These are phyloP conservation scores for Monilinia fructicola DNA, from an alignment of 2,329 filamentous ascomycete genomes.

Conservation along the genomic window DNA sequence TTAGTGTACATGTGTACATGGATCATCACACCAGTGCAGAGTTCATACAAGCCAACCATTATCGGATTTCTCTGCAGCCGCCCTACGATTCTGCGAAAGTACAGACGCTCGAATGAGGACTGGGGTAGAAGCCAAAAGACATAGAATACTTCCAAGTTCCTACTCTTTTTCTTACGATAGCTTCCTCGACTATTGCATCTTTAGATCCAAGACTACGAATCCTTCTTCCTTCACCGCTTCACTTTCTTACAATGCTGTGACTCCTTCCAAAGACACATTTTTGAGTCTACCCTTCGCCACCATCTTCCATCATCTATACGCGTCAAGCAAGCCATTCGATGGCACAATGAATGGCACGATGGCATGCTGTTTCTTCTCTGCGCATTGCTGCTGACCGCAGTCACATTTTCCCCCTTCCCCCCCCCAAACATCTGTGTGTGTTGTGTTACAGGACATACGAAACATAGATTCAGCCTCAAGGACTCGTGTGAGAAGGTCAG, in stretches of 20 bases:
- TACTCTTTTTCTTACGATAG: conserved; percentile 10
- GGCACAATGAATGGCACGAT: no score
- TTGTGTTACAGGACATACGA: conserved; percentile 11
- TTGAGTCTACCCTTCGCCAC: conserved; percentile 14
- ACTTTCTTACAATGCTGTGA: conserved; percentile 15
- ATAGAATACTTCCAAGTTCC: background rate
- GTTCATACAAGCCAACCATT: background rate
- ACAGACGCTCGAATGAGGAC: background rate
- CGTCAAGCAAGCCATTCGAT: conserved; percentile 2
- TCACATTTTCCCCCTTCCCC: background rate
- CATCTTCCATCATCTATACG: conserved; percentile 12
- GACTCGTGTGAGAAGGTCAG: conserved; percentile 21
- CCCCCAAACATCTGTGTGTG: background rate
- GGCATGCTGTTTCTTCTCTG: conserved; percentile 1
- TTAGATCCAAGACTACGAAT: conserved; percentile 14
- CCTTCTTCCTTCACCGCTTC: conserved; percentile 21
- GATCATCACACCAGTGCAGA: background rate
- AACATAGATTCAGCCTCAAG: conserved; percentile 19
- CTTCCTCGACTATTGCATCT: conserved; percentile 16
- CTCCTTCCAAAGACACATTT: conserved; percentile 14
- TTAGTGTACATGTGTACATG: background rate
- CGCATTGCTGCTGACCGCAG: conserved; percentile 20
- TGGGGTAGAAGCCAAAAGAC: conserved; percentile 1
- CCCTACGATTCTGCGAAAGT: background rate
- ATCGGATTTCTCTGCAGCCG: background rate